Percentiles rank a stretch among this genome's conserved stretches.
These are phyloP conservation scores for Trametes meyenii DNA, from an alignment of 768 basidiomycete genomes.

Conservation along the genomic window DNA sequence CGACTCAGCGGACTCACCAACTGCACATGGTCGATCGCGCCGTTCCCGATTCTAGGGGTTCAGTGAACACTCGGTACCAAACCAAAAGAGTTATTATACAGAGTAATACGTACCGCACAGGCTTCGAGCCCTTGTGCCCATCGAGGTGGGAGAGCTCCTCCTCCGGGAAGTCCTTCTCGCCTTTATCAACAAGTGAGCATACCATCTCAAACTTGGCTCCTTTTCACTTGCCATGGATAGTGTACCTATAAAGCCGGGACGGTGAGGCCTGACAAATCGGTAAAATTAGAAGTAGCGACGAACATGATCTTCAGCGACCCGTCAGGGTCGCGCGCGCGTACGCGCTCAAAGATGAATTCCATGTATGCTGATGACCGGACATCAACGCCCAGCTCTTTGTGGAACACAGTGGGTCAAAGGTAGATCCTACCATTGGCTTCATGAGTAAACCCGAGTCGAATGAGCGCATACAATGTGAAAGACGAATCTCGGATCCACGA, in stretches of 20 bases:
- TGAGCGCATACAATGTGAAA: constrained; percentile 93
- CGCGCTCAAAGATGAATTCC: constrained; percentile 86
- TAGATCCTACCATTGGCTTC: constrained; percentile 77
- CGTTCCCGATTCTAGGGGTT: constrained; percentile 78
- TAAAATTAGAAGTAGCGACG: constrained; percentile 10
- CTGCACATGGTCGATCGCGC: constrained; percentile 92
- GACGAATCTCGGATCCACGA: constrained; percentile 96
- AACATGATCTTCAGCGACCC: constrained; percentile 94
- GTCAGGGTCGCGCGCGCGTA: constrained; percentile 84
- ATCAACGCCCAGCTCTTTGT: not conserved
- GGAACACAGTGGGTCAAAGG: not conserved
- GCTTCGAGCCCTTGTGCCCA: constrained; percentile 83
- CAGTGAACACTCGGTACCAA: not conserved
- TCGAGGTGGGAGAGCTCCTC: constrained; percentile 89
- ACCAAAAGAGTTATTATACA: not conserved
- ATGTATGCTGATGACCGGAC: constrained; percentile 62
- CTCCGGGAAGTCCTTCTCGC: constrained; percentile 71
- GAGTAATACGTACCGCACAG: constrained; percentile 56
- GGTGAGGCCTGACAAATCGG: not conserved
- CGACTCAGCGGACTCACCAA: constrained; percentile 48
- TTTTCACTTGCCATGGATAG: constrained; percentile 72
- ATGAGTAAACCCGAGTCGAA: constrained; percentile 90
- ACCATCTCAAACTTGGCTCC: too few species aligned
- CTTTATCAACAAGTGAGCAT: constrained; percentile 12
- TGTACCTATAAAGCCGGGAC: constrained; percentile 51